Evolutionary conservation across 2,329 filamentous ascomycete species (phyloP).

Genomic region (Aspergillus glaucus): DNA sequence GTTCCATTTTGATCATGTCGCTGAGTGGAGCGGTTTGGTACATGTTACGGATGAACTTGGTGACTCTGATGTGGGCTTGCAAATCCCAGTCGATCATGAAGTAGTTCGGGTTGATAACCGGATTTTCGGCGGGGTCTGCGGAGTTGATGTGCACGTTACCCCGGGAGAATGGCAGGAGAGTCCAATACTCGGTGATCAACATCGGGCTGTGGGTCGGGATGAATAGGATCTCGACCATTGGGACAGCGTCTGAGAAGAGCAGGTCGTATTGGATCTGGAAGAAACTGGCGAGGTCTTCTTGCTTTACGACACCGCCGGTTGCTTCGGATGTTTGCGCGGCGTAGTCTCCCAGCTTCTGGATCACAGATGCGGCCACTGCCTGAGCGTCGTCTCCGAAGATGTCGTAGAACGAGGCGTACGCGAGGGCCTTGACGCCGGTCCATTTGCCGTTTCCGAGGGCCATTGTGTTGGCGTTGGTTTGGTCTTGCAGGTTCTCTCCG

Average conservation of each 20-base stretch:
- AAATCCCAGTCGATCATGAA: constrained; percentile 31
- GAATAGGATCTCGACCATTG: constrained; percentile 19
- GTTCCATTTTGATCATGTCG: constrained; percentile 16
- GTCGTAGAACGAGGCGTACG: constrained; percentile 14
- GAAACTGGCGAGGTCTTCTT: constrained; percentile 15
- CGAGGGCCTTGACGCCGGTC: constrained; percentile 16
- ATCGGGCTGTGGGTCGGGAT: constrained; percentile 11
- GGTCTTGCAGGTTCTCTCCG: constrained; percentile 47
- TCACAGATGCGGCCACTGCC: constrained; percentile 13
- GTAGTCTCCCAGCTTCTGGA: constrained; percentile 17
- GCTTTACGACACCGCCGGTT: constrained; percentile 10
- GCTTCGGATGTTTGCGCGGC: neutral
- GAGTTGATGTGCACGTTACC: constrained; percentile 39
- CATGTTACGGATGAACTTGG: constrained; percentile 31
- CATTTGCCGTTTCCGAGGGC: constrained; percentile 11
- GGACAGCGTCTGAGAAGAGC: constrained; percentile 19
- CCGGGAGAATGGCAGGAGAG: constrained; percentile 31
- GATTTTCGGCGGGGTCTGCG: constrained; percentile 22
- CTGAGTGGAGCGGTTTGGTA: constrained; percentile 15
- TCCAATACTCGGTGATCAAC: constrained; percentile 19
- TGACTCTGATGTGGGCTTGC: constrained; percentile 31
- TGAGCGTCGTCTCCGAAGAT: constrained; percentile 17
- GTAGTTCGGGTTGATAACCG: constrained; percentile 41
- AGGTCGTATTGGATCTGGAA: constrained; percentile 22
- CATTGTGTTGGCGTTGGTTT: constrained; percentile 22